Evolutionary conservation across 2,329 filamentous ascomycete species (phyloP).

Genomic region (Apiospora saccharicola): DNA sequence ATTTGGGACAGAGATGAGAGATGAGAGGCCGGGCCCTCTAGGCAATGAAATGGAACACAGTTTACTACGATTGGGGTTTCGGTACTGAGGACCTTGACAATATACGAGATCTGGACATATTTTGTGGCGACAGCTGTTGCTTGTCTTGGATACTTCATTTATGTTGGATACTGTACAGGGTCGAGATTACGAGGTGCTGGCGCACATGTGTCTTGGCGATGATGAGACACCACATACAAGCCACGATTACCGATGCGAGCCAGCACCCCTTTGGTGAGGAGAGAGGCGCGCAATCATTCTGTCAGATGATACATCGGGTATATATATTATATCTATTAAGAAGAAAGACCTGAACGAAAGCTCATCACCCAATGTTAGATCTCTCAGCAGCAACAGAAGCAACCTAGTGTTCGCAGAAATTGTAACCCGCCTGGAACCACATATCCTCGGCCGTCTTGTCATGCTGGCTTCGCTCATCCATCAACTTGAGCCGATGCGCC

Average conservation of each 20-base stretch:
- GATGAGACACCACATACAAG: not conserved
- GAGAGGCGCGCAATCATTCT: not conserved
- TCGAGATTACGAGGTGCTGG: too few species aligned
- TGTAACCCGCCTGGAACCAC: not conserved
- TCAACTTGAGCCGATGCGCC: slow-evolving; percentile 30
- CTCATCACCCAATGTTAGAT: too few species aligned
- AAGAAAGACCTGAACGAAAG: not conserved
- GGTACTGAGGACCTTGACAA: not conserved
- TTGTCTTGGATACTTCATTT: too few species aligned
- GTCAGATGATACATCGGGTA: not conserved
- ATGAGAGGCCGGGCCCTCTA: not conserved
- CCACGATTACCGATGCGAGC: not conserved
- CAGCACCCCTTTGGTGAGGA: not conserved
- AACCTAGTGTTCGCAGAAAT: slow-evolving; percentile 22
- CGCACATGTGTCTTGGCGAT: too few species aligned
- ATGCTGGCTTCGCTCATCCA: slow-evolving; percentile 27
- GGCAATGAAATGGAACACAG: not conserved
- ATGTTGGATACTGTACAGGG: not conserved
- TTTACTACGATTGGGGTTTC: not conserved
- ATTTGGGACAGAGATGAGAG: not conserved
- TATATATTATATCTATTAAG: not conserved
- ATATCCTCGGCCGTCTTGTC: not conserved
- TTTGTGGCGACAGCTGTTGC: not conserved
- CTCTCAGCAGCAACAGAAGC: not conserved
- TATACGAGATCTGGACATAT: not conserved